Evolutionary conservation across 2,329 filamentous ascomycete genomes (phyloP).

Genomic region (Mycocentrospora acerina): DNA sequence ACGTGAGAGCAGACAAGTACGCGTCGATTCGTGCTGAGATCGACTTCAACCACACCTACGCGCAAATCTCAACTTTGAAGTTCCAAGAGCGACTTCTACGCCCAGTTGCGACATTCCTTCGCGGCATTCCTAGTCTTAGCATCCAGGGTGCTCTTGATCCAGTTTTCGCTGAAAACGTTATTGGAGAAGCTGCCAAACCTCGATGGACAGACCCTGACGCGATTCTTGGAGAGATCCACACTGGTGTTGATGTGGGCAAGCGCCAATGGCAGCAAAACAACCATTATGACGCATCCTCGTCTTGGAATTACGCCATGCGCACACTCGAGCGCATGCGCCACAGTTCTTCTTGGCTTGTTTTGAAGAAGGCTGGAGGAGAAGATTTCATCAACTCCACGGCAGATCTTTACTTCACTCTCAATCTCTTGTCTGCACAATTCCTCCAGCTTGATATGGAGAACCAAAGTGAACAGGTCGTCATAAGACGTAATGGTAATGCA

Average conservation of each 20-base stretch:
- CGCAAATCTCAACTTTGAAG: constrained; percentile 17
- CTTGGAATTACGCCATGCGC: constrained; percentile 26
- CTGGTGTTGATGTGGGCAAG: constrained; percentile 28
- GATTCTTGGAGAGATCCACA: constrained; percentile 26
- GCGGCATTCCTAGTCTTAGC: constrained; percentile 19
- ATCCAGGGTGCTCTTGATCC: constrained; percentile 20
- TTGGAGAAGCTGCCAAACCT: constrained; percentile 17
- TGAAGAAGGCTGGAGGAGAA: constrained; percentile 20
- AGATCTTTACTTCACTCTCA: constrained; percentile 27
- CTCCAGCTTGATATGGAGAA: constrained; percentile 26
- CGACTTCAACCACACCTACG: constrained; percentile 16
- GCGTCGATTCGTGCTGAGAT: constrained; percentile 18
- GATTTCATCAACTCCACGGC: constrained; percentile 28
- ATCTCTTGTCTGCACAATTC: constrained; percentile 25
- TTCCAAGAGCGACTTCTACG: constrained; percentile 22
- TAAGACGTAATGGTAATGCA: constrained; percentile 16
- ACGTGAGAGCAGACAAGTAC: constrained; percentile 22
- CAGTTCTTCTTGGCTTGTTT: constrained; percentile 23
- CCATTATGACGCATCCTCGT: constrained; percentile 18
- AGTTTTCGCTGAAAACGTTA: constrained; percentile 12
- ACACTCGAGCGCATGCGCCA: constrained; percentile 32
- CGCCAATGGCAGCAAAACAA: constrained; percentile 30
- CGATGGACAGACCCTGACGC: constrained; percentile 26
- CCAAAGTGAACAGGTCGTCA: constrained; percentile 1
- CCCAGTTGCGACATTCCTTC: constrained; percentile 20